Evolutionary conservation across 768 basidiomycete species (phyloP).

Genomic region (Boletus rubescentipes): DNA sequence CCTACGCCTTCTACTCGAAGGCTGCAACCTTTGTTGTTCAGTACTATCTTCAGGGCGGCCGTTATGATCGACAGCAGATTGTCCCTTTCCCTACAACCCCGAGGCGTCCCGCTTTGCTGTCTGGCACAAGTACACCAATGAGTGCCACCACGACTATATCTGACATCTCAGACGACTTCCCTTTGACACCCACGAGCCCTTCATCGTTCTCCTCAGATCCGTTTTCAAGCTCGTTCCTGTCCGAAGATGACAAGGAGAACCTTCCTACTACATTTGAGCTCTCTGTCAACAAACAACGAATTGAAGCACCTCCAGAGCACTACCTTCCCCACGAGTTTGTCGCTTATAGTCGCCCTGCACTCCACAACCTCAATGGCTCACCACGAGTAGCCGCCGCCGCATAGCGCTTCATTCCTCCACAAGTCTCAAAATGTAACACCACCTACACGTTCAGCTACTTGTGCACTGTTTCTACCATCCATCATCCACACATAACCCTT

Average conservation of each 20-base stretch:
- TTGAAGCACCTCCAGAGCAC: conserved; percentile 70
- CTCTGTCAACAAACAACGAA: conserved; percentile 65
- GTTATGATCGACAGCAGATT: conserved; percentile 52
- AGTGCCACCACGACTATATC: conserved; percentile 73
- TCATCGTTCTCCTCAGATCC: conserved; percentile 39
- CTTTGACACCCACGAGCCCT: conserved; percentile 77
- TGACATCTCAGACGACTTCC: conserved; percentile 81
- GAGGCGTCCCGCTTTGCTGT: conserved; percentile 36
- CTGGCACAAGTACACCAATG: conserved; percentile 68
- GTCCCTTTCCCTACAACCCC: conserved; percentile 65
- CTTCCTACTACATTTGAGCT: conserved; percentile 69
- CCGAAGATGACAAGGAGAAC: conserved; percentile 82
- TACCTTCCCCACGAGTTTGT: conserved; percentile 82
- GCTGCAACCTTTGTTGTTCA: conserved; percentile 92
- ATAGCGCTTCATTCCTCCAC: conserved; percentile 47
- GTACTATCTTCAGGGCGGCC: conserved; percentile 88
- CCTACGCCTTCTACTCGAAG: conserved; percentile 94
- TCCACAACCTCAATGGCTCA: conserved; percentile 73
- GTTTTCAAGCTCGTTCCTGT: conserved; percentile 60
- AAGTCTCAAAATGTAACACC: conserved; percentile 76
- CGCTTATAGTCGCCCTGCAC: conserved; percentile 71
- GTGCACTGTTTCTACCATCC: conserved; percentile 64
- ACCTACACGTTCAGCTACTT: conserved; percentile 61
- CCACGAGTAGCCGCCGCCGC: conserved; percentile 55
- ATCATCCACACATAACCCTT: conserved; percentile 62